A percentile compares a stretch with the other conserved stretches of the same genome.
Conservation (phyloP, 1,284 basidiomycete genomes). For the Vanrija sp. region DNA sequence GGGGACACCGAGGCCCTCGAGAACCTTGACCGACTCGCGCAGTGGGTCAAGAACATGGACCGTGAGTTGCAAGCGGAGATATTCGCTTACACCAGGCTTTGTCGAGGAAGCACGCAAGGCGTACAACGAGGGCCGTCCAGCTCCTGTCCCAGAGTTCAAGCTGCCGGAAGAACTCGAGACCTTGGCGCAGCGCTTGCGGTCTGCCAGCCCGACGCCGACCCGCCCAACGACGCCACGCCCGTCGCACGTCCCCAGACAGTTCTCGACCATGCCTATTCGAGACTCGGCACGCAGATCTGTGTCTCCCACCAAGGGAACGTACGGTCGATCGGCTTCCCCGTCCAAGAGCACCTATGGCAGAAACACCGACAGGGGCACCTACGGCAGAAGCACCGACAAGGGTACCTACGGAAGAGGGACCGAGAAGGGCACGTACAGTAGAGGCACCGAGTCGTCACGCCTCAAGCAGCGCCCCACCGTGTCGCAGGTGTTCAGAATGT, state of each 20-base stretch:
- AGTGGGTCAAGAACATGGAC: constrained; percentile 45
- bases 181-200: constrained; percentile 21
- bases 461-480: constrained; percentile 22
- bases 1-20: constrained; percentile 29
- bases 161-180: constrained; percentile 36
- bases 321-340: not conserved
- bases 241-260: not conserved
- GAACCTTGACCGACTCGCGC: constrained; percentile 40
- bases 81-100: constrained; percentile 21
- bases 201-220: not conserved
- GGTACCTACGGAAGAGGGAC: constrained; percentile 26
- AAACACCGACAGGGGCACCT: constrained; percentile 2
- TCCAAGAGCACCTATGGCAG: not conserved
- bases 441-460: constrained; percentile 33
- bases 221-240: not conserved
- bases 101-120: constrained; percentile 45
- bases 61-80: constrained; percentile 15
- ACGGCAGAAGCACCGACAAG: constrained; percentile 30
- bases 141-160: constrained; percentile 26
- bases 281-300: constrained; percentile 13
- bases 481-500: constrained; percentile 7
- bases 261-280: not conserved
- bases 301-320: not conserved
- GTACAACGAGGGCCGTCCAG: constrained; percentile 36
- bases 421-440: constrained; percentile 30